Evolutionary conservation across 1,284 basidiomycete species (phyloP).

Genomic region (Mycena sp.): DNA sequence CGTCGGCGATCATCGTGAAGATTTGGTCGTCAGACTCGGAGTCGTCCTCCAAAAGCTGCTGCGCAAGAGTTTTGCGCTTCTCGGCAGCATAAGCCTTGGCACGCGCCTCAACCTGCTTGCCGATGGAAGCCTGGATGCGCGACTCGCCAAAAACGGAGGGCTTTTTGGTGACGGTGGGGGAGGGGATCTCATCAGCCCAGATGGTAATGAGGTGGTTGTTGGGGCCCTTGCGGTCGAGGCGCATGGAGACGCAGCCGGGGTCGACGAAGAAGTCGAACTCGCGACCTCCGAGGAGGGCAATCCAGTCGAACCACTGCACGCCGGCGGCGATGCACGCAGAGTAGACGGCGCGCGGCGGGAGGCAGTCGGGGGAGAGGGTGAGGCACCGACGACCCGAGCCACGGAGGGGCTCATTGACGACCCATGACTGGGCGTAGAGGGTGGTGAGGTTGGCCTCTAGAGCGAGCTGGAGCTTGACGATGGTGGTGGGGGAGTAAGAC

Average conservation of each 20-base stretch:
- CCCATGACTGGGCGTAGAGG: conserved; percentile 73
- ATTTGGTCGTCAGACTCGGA: conserved; percentile 74
- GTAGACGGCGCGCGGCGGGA: conserved; percentile 76
- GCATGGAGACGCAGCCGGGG: conserved; percentile 77
- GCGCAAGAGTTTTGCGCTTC: conserved; percentile 69
- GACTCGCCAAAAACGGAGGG: conserved; percentile 19
- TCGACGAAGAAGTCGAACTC: conserved; percentile 84
- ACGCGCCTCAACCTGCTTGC: conserved; percentile 27
- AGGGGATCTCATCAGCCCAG: conserved; percentile 65
- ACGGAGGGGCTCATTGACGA: conserved; percentile 65
- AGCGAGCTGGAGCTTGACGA: conserved; percentile 72
- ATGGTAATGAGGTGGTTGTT: conserved; percentile 61
- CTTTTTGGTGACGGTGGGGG: conserved; percentile 28
- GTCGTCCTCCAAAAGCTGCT: conserved; percentile 75
- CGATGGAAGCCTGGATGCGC: conserved; percentile 24
- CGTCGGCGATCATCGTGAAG: conserved; percentile 76
- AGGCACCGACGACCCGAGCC: conserved; percentile 79
- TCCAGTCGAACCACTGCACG: conserved; percentile 83
- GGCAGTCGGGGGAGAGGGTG: conserved; percentile 70
- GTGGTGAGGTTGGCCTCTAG: conserved; percentile 77
- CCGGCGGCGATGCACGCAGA: conserved; percentile 71
- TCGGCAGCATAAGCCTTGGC: conserved; percentile 23
- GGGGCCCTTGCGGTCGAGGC: conserved; percentile 52
- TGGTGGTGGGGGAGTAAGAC: conserved; percentile 62
- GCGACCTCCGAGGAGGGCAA: conserved; percentile 66